Conservation (phyloP, 2,329 filamentous ascomycete species). For the Aspergillus fumigatus region DNA sequence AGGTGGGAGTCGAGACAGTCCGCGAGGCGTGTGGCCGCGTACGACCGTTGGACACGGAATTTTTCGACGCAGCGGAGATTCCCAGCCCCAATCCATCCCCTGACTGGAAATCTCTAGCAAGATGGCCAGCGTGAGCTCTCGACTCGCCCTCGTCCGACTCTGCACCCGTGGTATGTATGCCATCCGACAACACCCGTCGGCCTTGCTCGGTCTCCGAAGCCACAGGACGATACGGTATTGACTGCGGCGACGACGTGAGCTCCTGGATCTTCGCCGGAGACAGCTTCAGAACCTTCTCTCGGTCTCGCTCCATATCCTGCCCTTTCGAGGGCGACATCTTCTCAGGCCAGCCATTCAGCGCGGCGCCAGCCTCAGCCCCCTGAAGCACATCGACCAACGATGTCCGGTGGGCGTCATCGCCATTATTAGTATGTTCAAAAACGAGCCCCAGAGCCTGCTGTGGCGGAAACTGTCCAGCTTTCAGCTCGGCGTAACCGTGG, state of each 20-base stretch:
- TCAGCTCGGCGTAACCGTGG: neutral
- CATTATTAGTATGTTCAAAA: slow-evolving; percentile 14
- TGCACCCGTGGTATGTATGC: slow-evolving; percentile 6
- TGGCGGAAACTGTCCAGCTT: neutral
- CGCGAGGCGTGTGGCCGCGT: slow-evolving; percentile 29
- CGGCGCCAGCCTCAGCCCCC: slow-evolving; percentile 20
- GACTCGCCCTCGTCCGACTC: slow-evolving; percentile 3
- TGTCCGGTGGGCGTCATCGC: slow-evolving; percentile 8
- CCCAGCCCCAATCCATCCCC: slow-evolving; percentile 14
- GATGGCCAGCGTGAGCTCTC: too few relatives aligned
- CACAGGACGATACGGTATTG: slow-evolving; percentile 45
- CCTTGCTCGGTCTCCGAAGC: slow-evolving; percentile 22
- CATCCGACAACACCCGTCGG: slow-evolving; percentile 21
- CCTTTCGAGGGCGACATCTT: slow-evolving; percentile 19
- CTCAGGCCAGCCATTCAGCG: slow-evolving; percentile 19
- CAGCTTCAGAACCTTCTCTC: slow-evolving; percentile 42
- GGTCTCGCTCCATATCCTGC: slow-evolving; percentile 7
- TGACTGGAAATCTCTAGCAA: too few relatives aligned
- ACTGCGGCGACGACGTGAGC: slow-evolving; percentile 51
- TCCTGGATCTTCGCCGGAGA: slow-evolving; percentile 53
- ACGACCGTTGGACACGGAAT: slow-evolving; percentile 19
- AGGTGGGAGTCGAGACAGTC: slow-evolving; percentile 35
- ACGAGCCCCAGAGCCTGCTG: slow-evolving; percentile 16
- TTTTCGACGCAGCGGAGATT: slow-evolving; percentile 12
- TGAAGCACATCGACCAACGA: slow-evolving; percentile 27